Conservation (phyloP, 2,329 filamentous ascomycete genomes). For the Epichloe scottii region DNA sequence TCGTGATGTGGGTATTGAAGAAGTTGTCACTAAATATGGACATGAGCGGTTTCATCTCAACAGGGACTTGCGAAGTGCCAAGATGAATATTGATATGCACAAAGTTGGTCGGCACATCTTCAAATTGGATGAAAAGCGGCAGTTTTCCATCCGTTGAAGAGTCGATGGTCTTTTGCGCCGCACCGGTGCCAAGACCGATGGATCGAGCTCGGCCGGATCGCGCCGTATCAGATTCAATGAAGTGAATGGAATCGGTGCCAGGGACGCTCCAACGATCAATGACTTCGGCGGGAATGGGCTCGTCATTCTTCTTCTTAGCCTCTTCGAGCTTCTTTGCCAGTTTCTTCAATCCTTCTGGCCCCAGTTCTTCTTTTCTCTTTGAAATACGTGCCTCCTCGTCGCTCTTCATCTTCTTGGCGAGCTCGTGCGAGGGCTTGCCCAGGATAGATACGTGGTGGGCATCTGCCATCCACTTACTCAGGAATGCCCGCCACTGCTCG, state of each 20-base stretch:
- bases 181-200: constrained; percentile 53
- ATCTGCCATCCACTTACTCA: constrained; percentile 74
- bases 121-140: constrained; percentile 93
- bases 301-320: constrained; percentile 81
- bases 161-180: constrained; percentile 66
- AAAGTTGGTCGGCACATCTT: constrained; percentile 87
- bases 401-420: constrained; percentile 69
- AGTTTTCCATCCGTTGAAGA: constrained; percentile 44
- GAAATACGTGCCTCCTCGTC: constrained; percentile 71
- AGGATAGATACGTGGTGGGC: constrained; percentile 80
- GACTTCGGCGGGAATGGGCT: constrained; percentile 70
- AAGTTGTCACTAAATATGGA: constrained; percentile 82
- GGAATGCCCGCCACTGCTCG: constrained; percentile 67
- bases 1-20: constrained; percentile 79
- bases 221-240: constrained; percentile 79
- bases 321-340: constrained; percentile 64
- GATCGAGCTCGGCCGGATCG: constrained; percentile 66
- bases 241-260: constrained; percentile 81
- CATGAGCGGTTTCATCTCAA: constrained; percentile 74
- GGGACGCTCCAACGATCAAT: constrained; percentile 75
- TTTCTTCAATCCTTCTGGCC: constrained; percentile 65
- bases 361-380: constrained; percentile 66
- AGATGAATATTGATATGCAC: constrained; percentile 74
- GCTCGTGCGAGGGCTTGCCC: constrained; percentile 68
- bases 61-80: constrained; percentile 63